A percentile compares a stretch with the other conserved stretches of the same genome.
phyloP scores from a whole-genome alignment of 2,329 filamentous ascomycete genomes.

The Delphinella strobiligena region DNA sequence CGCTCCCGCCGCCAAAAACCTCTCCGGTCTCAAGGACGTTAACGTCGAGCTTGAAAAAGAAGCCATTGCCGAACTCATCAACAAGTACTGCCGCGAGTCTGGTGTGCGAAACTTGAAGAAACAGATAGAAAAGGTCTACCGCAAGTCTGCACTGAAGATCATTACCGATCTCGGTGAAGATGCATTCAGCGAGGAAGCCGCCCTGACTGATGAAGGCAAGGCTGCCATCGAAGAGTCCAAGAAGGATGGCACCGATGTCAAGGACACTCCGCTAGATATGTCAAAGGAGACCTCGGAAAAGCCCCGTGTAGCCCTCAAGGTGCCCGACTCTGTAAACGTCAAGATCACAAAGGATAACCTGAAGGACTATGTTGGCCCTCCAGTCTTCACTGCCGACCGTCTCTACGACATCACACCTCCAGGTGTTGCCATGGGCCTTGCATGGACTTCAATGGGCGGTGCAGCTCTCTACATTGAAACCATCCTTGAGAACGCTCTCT shows the following conservation, averaged over 20 bases:
- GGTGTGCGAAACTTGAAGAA: conserved; percentile 97
- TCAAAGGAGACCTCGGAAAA: conserved; percentile 48
- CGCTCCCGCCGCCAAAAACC: conserved; percentile 83
- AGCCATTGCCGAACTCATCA: conserved; percentile 93
- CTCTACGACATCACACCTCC: conserved; percentile 88
- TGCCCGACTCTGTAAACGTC: conserved; percentile 79
- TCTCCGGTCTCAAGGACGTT: conserved; percentile 80
- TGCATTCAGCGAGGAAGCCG: conserved; percentile 65
- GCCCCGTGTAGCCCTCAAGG: conserved; percentile 64
- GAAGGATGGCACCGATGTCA: conserved; percentile 52
- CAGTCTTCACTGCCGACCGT: conserved; percentile 88
- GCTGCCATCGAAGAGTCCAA: conserved; percentile 57
- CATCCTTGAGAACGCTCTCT: conserved; percentile 75
- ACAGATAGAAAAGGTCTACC: conserved; percentile 98
- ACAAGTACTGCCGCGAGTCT: conserved; percentile 94
- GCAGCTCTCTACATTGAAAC: conserved; percentile 96
- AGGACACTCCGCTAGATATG: conserved; percentile 47
- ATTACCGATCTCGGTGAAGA: conserved; percentile 88
- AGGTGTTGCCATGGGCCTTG: conserved; percentile 93
- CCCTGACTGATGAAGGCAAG: conserved; percentile 77
- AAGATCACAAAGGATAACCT: conserved; percentile 79
- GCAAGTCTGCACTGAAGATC: conserved; percentile 94
- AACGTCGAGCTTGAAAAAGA: conserved; percentile 78
- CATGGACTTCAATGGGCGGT: conserved; percentile 95
- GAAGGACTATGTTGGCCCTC: conserved; percentile 92